Evolutionary conservation across 371 early-diverging fungal genomes (phyloP).

Genomic region (Mortierella sp.): DNA sequence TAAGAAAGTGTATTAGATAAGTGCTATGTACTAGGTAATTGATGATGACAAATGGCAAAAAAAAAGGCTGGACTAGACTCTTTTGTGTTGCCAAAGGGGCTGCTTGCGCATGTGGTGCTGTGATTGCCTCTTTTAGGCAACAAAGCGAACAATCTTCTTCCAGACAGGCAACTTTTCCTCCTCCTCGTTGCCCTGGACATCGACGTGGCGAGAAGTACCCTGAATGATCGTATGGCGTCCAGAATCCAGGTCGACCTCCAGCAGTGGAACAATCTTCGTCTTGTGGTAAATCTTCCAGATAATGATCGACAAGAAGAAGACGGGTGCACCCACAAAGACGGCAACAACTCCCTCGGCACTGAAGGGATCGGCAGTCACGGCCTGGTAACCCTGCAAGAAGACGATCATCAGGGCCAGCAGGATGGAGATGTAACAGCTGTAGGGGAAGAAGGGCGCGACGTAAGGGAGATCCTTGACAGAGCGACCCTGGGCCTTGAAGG

Average conservation of each 20-base stretch:
- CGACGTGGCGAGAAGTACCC: slow-evolving; percentile 19
- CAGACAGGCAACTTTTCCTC: slow-evolving; percentile 13
- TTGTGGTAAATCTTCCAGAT: slow-evolving; percentile 68
- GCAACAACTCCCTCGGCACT: slow-evolving; percentile 57
- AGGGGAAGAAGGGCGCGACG: slow-evolving; percentile 78
- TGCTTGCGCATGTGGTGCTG: too few relatives aligned
- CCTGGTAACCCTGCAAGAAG: slow-evolving; percentile 74
- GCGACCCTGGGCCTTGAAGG: slow-evolving; percentile 77
- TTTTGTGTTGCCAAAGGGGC: too few relatives aligned
- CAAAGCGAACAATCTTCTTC: slow-evolving; percentile 23
- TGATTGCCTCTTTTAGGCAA: slow-evolving; percentile 20
- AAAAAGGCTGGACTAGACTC: too few relatives aligned
- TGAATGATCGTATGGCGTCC: slow-evolving; percentile 59
- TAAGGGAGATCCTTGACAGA: slow-evolving; percentile 78
- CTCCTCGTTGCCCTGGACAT: slow-evolving; percentile 10
- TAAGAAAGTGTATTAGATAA: neutral
- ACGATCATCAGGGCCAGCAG: slow-evolving; percentile 71
- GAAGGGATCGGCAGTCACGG: slow-evolving; percentile 66
- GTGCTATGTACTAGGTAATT: neutral
- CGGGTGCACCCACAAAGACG: slow-evolving; percentile 66
- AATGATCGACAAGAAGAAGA: slow-evolving; percentile 58
- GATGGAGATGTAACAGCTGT: slow-evolving; percentile 75
- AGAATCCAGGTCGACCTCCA: slow-evolving; percentile 71
- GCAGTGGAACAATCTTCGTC: slow-evolving; percentile 68
- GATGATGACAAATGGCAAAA: neutral